Evolutionary conservation across 208 protist species (phyloP), one percentile per base, ranked within the genome.

Genomic region (Wallacemonas collosoma): DNA sequence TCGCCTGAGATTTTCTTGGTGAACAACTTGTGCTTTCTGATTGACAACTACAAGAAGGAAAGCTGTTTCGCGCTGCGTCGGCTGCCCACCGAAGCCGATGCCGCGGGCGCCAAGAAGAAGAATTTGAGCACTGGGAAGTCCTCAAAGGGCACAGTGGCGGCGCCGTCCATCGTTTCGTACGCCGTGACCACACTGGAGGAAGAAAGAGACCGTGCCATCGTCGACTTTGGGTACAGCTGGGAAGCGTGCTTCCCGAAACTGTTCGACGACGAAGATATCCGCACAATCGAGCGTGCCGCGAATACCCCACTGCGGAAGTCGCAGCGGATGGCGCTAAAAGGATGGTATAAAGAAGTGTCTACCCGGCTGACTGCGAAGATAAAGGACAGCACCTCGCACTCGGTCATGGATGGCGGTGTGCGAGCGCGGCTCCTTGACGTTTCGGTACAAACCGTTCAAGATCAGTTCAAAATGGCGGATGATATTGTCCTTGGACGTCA

Each of bases 1-100:
- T 92, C 80, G 0, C 48, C 73, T 3, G 75, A 89, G 36, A 82
- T 94, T 35, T 96, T 96, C 69, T 73, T 96, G 75, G 66, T 94
- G 51, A 96, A 94, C 75, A 96, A 92, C 74, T 63, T 93, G 3
- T 55, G 80, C 40, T 92, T 96, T 51, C 68, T 96, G 41, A 68
- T 79, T 36, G 85, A 93, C 36, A 91, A 81, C 68, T 96, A 94
- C 75, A 66, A 71, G 2, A 84, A 87, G 9, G 91, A 93, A 63
- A 12, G 68, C 26, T 93, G 87, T 69, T 96, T 96, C 70, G 61
- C 72, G 44, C 63, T 61, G n/a, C 79, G 88, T 11, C 55, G 76
- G 8, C 56, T 87, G 43, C 47, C 45, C 7, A n/a, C 26, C 26
- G 26, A 47, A 14, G 73, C 70, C 8, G 15, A 44, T 3, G 58